Evolutionary conservation across 768 basidiomycete species (phyloP).

Genomic region (Austroboletus eburneus): DNA sequence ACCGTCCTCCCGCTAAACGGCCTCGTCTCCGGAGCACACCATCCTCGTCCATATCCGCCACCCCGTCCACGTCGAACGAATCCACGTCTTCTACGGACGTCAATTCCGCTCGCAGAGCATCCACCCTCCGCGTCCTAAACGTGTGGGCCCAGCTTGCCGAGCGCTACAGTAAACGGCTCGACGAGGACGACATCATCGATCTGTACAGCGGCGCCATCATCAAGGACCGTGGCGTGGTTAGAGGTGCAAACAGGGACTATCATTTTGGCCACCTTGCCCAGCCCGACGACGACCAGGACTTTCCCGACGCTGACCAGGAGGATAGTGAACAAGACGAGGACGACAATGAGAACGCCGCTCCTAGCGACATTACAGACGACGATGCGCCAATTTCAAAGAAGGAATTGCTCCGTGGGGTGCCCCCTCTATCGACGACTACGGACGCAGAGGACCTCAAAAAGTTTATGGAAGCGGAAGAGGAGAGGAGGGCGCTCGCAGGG

Average conservation of each 20-base stretch:
- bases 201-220: constrained; percentile 56
- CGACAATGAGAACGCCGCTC: constrained; percentile 52
- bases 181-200: constrained; percentile 80
- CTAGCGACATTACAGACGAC: constrained; percentile 25
- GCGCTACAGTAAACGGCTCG: constrained; percentile 59
- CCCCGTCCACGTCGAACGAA: constrained; percentile 25
- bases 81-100: constrained; percentile 37
- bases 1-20: constrained; percentile 46
- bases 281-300: constrained; percentile 35
- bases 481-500: constrained; percentile 39
- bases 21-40: constrained; percentile 45
- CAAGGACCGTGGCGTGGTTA: constrained; percentile 67
- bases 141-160: constrained; percentile 68
- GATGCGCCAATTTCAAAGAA: constrained; percentile 29
- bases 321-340: constrained; percentile 49
- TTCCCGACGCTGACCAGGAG: constrained; percentile 41
- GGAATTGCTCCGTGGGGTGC: constrained; percentile 35
- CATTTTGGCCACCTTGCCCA: constrained; percentile 52
- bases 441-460: constrained; percentile 62
- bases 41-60: constrained; percentile 39
- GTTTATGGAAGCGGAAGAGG: constrained; percentile 62
- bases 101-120: constrained; percentile 51
- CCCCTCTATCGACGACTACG: constrained; percentile 41
- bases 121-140: constrained; percentile 50
- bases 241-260: constrained; percentile 36